Base-by-base conservation (phyloP, 768 basidiomycete species). In the Tricholoma sp. region DNA sequence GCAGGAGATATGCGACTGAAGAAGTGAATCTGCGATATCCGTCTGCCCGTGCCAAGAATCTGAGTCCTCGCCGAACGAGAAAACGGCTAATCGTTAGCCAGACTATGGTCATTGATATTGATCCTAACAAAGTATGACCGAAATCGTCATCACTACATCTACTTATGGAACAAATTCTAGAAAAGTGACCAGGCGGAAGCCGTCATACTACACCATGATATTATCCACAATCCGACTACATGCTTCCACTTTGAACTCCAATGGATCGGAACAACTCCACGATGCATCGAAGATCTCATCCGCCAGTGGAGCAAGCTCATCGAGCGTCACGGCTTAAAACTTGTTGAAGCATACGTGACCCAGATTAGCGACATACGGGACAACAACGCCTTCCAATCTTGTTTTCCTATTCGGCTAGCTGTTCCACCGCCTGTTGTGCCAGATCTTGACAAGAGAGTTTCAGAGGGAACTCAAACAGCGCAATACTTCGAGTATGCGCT, bases 211-310 rank as follows among this genome's bases (percentile, higher is more conserved):
- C 95, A 98, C 68, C 86, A 95, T 70, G 97, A 98, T 71, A 83
- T 97, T 56, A 89, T 96, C 53, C 96, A 98, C 70, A 98, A 98
- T 66, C 90, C 93, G 0, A 83, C 79, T n/a, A 96, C 89, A 27
- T 91, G 90, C 57, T 97, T 97, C 74, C 96, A 98, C 70, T 94
- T 98, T 64, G 95, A 99, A 71, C 78, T 99, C 27, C 91, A 96
- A 59, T 99, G 97, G 96, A 88, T 98, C 39, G 94, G 93, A 2
- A 89, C 94, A 1, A 94, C 94, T 0, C 93, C 94, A 21, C 83
- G 91, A 19, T 88, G 86, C 60, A 89, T 98, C 52, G 95, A 98
- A 61, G 94, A 96, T 61, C 81, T 88, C 52, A 78, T 97, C 21
- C 83, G 88, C 37, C 79, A 82, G 52, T 94, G 94, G 89, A 83